Evolutionary conservation across 129 eudicot species (phyloP).

Genomic region (Flaveria sonorensis): DNA sequence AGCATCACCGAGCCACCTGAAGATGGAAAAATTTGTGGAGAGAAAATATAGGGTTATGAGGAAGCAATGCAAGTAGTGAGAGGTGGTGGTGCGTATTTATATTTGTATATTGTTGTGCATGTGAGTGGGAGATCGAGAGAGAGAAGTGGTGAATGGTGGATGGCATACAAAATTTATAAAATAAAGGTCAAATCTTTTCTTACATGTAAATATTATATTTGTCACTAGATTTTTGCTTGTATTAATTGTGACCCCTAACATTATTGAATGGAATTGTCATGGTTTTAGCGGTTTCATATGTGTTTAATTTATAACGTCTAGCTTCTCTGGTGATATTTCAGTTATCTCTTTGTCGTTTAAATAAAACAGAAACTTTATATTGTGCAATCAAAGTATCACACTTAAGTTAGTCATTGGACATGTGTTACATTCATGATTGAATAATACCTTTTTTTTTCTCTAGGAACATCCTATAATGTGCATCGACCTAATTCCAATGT

Average conservation of each 20-base stretch:
- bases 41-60: slow-evolving; percentile 38
- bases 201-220: not conserved
- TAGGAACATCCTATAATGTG: too few relatives aligned
- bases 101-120: slow-evolving; percentile 25
- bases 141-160: slow-evolving; percentile 35
- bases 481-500: too few relatives aligned
- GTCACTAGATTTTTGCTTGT: not conserved
- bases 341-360: too few relatives aligned
- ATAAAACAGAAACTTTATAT: too few relatives aligned
- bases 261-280: too few relatives aligned
- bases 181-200: slow-evolving; percentile 17
- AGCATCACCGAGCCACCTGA: slow-evolving; percentile 26
- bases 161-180: slow-evolving; percentile 39
- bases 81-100: slow-evolving; percentile 32
- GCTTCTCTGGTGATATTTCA: too few relatives aligned
- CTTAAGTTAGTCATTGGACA: too few relatives aligned
- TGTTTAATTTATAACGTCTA: too few relatives aligned
- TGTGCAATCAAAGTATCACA: too few relatives aligned
- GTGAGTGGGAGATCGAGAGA: slow-evolving; percentile 36
- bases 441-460: too few relatives aligned
- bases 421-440: too few relatives aligned
- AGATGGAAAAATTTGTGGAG: slow-evolving; percentile 34
- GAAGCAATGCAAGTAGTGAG: slow-evolving; percentile 35
- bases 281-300: too few relatives aligned
- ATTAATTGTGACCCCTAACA: not conserved